Evolutionary conservation across 2,329 filamentous ascomycete genomes (phyloP).

Genomic region (Claviceps pusilla): DNA sequence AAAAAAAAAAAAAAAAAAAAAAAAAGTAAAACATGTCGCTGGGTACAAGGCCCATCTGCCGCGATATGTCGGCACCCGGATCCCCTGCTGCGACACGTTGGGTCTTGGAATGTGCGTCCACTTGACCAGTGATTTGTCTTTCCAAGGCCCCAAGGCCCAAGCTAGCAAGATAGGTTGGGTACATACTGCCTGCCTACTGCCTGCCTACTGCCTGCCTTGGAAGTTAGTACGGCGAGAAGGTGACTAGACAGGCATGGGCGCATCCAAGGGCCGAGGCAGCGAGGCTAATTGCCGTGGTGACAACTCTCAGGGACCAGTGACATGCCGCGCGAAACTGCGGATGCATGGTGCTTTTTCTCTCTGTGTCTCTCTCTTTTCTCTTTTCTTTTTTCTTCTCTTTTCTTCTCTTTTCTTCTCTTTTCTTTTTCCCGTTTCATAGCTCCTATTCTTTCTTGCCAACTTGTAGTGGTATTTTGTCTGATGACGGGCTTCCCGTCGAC

Average conservation of each 20-base stretch:
- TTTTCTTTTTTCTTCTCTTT: too few species aligned
- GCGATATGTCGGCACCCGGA: background rate
- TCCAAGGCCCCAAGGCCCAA: background rate
- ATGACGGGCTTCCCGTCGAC: too few species aligned
- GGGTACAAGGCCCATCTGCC: background rate
- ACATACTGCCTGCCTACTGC: too few species aligned
- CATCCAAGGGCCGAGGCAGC: background rate
- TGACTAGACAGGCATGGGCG: background rate
- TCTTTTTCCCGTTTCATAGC: too few species aligned
- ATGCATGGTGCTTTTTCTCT: background rate
- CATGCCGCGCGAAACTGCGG: background rate
- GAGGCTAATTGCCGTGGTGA: background rate
- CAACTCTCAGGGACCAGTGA: background rate
- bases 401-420: too few species aligned
- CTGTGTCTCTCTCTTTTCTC: background rate
- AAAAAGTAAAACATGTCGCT: background rate
- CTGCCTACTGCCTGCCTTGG: too few species aligned
- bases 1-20: too few species aligned
- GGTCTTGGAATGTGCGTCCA: background rate
- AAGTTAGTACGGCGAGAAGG: background rate
- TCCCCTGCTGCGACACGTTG: background rate
- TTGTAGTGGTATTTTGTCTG: too few species aligned
- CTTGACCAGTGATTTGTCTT: background rate
- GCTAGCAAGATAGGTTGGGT: background rate
- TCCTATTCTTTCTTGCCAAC: background rate